phyloP scores from a whole-genome alignment of 495 filamentous ascomycete genomes.

The Letharia columbiana region DNA sequence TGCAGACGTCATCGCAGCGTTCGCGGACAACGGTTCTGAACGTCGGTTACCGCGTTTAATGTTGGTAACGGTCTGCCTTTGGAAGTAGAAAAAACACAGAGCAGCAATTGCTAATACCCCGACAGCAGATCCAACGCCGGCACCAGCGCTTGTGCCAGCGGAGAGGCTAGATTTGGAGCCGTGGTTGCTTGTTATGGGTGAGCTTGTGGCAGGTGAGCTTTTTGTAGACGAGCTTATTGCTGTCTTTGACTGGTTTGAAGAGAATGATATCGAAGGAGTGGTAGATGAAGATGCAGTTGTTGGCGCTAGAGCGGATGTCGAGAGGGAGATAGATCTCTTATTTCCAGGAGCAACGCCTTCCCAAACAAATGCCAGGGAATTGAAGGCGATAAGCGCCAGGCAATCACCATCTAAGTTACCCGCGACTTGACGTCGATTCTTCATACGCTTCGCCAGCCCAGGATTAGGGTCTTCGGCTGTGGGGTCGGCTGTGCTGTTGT shows the following conservation, averaged over 20 bases:
- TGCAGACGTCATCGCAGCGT: background rate
- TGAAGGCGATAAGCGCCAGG: conserved; percentile 11
- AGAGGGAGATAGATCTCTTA: background rate
- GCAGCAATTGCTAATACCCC: conserved; percentile 4
- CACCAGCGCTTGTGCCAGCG: conserved; percentile 6
- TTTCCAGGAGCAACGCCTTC: conserved; percentile 3
- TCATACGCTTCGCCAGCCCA: background rate
- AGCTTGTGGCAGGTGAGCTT: background rate
- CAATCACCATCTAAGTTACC: background rate
- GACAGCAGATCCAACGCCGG: conserved; percentile 1
- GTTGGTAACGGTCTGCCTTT: background rate
- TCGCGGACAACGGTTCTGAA: background rate
- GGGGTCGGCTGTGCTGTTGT: conserved; percentile 10
- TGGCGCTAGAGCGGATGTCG: background rate
- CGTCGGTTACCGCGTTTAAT: background rate
- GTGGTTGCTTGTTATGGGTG: background rate
- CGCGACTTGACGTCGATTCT: background rate
- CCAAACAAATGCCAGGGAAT: conserved; percentile 14
- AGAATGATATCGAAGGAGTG: background rate
- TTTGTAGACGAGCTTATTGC: background rate
- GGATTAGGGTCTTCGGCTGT: conserved; percentile 13
- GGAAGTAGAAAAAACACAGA: background rate
- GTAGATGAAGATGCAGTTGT: background rate
- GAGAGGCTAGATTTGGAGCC: background rate
- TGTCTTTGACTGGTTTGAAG: background rate